Base-by-base conservation (phyloP, 768 basidiomycete species). In the Paxillus ammoniavirescens region DNA sequence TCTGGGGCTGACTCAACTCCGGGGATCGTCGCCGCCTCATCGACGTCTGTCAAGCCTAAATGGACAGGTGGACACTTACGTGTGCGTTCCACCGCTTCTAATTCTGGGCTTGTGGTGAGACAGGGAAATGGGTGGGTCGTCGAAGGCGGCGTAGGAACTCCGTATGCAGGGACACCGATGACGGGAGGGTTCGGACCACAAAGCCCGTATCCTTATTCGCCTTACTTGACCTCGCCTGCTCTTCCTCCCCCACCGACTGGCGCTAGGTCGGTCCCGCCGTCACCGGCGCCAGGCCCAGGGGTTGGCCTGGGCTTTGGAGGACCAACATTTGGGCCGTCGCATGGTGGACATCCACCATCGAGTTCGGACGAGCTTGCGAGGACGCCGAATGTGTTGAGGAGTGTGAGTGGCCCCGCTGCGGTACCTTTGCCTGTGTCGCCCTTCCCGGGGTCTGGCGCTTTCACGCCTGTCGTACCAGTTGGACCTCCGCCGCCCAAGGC, bases 41-140 rank as follows among this genome's bases (percentile, higher is more conserved):
- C 86, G 4, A 77, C 80, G 1, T 76, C 82, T n/a, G 79, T 80
- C 45, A 77, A 86, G 50, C 75, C 77, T 41, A 89, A 88, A 65
- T 91, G 89, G 84, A 78, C 76, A 2, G 87, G 90, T 8, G 73
- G 76, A 4, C 77, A 84, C 49, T 73, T 93, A 2, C 82, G 86
- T 31, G 62, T 87, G 5, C 80, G 89, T 2, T 65, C 77, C 12
- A 70, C 62, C 47, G 31, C 31, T 31, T 56, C 53, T 8, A 53
- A 18, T 33, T 6, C 26, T 5, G 74, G 73, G 0, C 72, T 76
- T 4, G 75, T 86, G 56, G 65, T 82, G 2, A 76, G 80, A 10
- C 84, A 84, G 55, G 85, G 85, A 13, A 71, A 58, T 28, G 80
- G 82, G 4, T 87, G 84, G 83, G 77, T 77, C 38, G 73, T 82